Evolutionary conservation across 139 green algal species (phyloP).

Genomic region (Raphidocelis subcapitata): DNA sequence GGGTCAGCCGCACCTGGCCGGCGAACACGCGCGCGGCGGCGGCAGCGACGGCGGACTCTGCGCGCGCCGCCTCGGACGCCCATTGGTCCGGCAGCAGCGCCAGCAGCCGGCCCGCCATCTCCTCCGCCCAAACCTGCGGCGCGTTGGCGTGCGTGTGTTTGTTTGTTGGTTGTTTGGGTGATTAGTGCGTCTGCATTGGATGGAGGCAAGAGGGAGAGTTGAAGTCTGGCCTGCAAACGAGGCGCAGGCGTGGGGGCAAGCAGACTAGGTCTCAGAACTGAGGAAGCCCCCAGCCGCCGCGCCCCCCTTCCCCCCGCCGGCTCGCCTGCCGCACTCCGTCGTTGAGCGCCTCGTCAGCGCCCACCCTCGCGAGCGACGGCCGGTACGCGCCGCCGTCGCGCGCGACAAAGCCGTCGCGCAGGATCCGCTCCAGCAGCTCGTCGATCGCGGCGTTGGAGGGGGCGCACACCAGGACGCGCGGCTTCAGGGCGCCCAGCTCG

Average conservation of each 20-base stretch:
- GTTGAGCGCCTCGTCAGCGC: slow-evolving; percentile 57
- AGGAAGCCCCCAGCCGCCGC: too few relatives aligned
- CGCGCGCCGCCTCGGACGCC: background rate
- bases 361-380: slow-evolving; percentile 76
- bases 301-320: too few relatives aligned
- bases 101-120: slow-evolving; percentile 15
- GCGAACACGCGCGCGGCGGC: background rate
- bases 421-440: slow-evolving; percentile 89
- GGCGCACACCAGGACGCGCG: slow-evolving; percentile 89
- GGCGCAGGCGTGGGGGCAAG: too few relatives aligned
- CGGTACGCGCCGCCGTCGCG: slow-evolving; percentile 32
- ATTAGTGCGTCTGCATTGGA: too few relatives aligned
- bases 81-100: background rate
- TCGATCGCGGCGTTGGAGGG: slow-evolving; percentile 94
- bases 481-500: background rate
- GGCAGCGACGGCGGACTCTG: background rate
- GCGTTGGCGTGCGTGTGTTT: too few relatives aligned
- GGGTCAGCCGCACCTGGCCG: background rate
- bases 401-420: slow-evolving; percentile 55
- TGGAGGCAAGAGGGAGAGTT: too few relatives aligned
- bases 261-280: too few relatives aligned
- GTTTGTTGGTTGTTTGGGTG: too few relatives aligned
- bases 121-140: slow-evolving; percentile 42
- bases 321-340: slow-evolving; percentile 43
- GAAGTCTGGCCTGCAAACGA: too few relatives aligned